Evolutionary conservation across 139 green algal genomes (phyloP), one percentile per base, ranked within the genome.

Genomic region (Dunaliella primolecta): DNA sequence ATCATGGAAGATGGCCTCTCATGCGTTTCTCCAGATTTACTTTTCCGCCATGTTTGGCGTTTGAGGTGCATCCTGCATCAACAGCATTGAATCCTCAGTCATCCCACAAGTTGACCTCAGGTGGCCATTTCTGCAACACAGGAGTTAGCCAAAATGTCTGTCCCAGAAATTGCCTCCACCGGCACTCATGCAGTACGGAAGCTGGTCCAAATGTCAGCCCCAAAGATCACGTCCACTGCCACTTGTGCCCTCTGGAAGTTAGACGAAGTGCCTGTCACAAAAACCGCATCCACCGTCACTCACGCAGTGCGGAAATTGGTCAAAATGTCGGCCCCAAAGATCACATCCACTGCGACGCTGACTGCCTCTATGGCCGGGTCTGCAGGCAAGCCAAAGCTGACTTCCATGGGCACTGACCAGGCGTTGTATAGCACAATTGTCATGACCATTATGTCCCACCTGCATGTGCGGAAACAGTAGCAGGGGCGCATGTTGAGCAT

Each of bases 361-460:
- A 84, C 30, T 3, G 57, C 57, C 34, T 77, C 29, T 24, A 78
- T 31, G n/a, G 56, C 75, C n/a, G 32, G 46, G 30, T 37, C 32
- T 1, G 32, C 30, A 1, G 83, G 76, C 76, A 87, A 35, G 29
- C 80, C 85, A 31, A 83, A 88, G 38, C 80, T 85, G 46, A 88
- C 29, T 31, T 88, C 80, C 71, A 88, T 24, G 1, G 85, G 85
- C 27, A 88, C 85, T 2, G 36, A 35, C n/a, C 82, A 38, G 0
- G 85, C 85, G 46, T 75, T 85, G 38, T 83, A 88, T 2, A 88
- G 46, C 46, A 88, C 81, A 0, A 88, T 32, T 25, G 36, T 46
- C 85, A 88, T 85, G 81, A 85, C 82, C 31, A 88, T 83, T 0
- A 85, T 15, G 3, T 88, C 85, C 85, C 84, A 87, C 27, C 79